Evolutionary conservation across 768 basidiomycete species (phyloP).

Genomic region (Tylopilus vinaceipallidus): DNA sequence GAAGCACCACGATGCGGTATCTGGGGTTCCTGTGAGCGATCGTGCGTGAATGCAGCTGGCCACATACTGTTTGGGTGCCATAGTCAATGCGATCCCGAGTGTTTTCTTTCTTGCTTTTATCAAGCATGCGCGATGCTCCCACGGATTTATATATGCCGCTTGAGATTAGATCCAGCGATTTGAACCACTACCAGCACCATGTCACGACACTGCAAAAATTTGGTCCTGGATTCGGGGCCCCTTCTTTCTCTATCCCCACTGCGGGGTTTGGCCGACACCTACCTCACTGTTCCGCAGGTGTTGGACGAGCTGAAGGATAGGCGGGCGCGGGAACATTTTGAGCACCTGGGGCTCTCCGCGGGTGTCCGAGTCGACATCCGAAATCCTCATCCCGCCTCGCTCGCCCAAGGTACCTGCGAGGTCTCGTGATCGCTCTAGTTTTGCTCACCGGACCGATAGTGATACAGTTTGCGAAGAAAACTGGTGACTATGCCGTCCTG

Average conservation of each 20-base stretch:
- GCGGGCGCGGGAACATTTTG: conserved; percentile 83
- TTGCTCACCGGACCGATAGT: conserved; percentile 47
- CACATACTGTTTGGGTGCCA: conserved; percentile 46
- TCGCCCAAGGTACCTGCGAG: conserved; percentile 54
- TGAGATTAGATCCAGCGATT: conserved; percentile 8
- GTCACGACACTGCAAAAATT: conserved; percentile 60
- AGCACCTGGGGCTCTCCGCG: conserved; percentile 69
- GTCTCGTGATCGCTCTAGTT: conserved; percentile 1
- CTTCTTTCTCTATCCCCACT: conserved; percentile 86
- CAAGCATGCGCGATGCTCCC: too few species aligned
- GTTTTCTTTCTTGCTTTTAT: not conserved
- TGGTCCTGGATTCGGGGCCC: conserved; percentile 94
- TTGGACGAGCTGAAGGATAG: conserved; percentile 87
- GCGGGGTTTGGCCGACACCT: conserved; percentile 83
- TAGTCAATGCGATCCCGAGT: conserved; percentile 12
- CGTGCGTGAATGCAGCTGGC: conserved; percentile 11
- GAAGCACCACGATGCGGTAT: conserved; percentile 84
- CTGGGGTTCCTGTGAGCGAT: conserved; percentile 37
- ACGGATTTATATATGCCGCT: too few species aligned
- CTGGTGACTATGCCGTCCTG: conserved; percentile 92
- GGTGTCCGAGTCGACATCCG: conserved; percentile 74
- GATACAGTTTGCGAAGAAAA: conserved; percentile 89
- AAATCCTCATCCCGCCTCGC: conserved; percentile 64
- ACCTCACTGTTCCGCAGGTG: conserved; percentile 88
- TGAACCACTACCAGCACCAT: conserved; percentile 14